Percentiles rank a stretch among this genome's conserved stretches.
Conservation (phyloP, 2,329 filamentous ascomycete genomes). For the Pestalotiopsis sp. region DNA sequence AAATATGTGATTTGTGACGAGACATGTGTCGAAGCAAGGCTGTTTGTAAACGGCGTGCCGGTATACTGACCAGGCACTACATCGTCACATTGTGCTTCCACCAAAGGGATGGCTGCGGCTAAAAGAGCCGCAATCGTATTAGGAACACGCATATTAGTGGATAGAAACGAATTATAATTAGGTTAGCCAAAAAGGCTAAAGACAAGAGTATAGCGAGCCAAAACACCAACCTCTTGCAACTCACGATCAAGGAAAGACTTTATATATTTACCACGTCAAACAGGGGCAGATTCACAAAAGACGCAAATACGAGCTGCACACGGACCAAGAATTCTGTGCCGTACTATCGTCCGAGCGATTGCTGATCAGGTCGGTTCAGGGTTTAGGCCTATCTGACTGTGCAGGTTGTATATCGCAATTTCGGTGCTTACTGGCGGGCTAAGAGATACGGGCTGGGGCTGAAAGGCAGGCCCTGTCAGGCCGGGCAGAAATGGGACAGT, state of each 20-base stretch:
- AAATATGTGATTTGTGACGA: conserved; percentile 11
- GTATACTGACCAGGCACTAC: conserved; percentile 10
- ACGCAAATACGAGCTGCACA: not conserved
- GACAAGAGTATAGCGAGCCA: not conserved
- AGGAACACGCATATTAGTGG: not conserved
- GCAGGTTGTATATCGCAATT: not conserved
- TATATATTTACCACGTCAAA: not conserved
- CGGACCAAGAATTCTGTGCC: not conserved
- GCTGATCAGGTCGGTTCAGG: not conserved
- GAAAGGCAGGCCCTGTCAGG: not conserved
- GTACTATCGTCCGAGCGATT: not conserved
- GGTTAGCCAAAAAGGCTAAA: not conserved
- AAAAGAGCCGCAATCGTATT: not conserved
- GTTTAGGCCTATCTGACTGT: not conserved
- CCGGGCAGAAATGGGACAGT: not conserved
- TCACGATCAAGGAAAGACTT: not conserved
- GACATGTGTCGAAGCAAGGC: conserved; percentile 7
- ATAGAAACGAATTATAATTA: not conserved
- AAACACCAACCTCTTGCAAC: not conserved
- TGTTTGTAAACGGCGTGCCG: conserved; percentile 7
- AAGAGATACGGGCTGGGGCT: not conserved
- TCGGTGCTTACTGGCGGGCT: not conserved
- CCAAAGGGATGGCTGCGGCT: not conserved
- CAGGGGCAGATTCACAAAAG: not conserved
- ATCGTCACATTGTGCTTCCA: conserved; percentile 10